phyloP scores from a whole-genome alignment of 768 basidiomycete genomes.

The Pleurotus eryngii region DNA sequence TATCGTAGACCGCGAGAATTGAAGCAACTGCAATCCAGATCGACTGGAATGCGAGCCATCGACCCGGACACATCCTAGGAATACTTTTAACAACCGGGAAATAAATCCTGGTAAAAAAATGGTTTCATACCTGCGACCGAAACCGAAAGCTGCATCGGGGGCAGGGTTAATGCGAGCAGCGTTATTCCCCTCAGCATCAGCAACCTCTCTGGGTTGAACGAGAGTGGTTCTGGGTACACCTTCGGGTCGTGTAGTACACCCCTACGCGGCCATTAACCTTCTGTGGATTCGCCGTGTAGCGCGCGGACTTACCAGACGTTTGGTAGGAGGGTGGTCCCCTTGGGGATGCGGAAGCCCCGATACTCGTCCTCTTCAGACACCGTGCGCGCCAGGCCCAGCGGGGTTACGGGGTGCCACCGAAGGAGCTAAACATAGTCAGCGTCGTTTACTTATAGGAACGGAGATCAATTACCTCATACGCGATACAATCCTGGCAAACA shows the following conservation, averaged over 20 bases:
- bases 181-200: constrained; percentile 14
- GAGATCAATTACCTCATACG: constrained; percentile 20
- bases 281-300: background rate
- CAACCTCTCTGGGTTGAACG: constrained; percentile 28
- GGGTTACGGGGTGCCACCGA: constrained; percentile 42
- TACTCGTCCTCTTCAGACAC: constrained; percentile 27
- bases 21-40: constrained; percentile 41
- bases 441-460: background rate
- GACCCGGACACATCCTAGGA: constrained; percentile 41
- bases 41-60: constrained; percentile 38
- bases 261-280: constrained; percentile 13
- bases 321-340: constrained; percentile 22
- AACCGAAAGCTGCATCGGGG: constrained; percentile 8
- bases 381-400: constrained; percentile 18
- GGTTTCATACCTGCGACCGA: constrained; percentile 25
- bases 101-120: background rate
- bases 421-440: constrained; percentile 21
- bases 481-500: constrained; percentile 22
- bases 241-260: constrained; percentile 18
- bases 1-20: constrained; percentile 35
- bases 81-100: constrained; percentile 24
- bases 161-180: background rate
- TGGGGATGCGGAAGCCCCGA: constrained; percentile 33
- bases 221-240: constrained; percentile 14
- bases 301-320: constrained; percentile 18